Evolutionary conservation across 495 filamentous ascomycete genomes (phyloP).

Genomic region (Cudoniella acicularis): DNA sequence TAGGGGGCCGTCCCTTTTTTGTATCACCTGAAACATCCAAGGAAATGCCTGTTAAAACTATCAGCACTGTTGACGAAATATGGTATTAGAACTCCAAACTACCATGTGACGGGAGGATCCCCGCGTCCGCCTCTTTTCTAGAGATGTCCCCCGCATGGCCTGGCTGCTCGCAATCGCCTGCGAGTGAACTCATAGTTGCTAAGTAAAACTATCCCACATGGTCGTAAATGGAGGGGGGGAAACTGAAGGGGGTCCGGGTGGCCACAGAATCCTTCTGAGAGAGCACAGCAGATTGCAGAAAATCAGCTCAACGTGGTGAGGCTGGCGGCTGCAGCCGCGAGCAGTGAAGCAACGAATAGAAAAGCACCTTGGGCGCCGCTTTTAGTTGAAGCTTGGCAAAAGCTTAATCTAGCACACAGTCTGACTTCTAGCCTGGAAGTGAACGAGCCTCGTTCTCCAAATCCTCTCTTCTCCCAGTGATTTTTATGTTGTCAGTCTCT

Average conservation of each 20-base stretch:
- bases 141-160: slow-evolving; percentile 22
- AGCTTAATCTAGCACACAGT: neutral
- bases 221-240: slow-evolving; percentile 1
- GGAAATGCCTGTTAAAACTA: slow-evolving; percentile 26
- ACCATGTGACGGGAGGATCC: slow-evolving; percentile 36
- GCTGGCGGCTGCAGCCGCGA: neutral
- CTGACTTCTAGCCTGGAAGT: neutral
- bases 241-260: no score
- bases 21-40: slow-evolving; percentile 28
- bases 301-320: neutral
- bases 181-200: slow-evolving; percentile 9
- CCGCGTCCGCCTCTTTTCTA: slow-evolving; percentile 23
- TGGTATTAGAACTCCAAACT: neutral
- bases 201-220: slow-evolving; percentile 7
- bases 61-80: neutral
- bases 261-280: no score
- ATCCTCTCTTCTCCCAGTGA: neutral
- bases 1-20: slow-evolving; percentile 25
- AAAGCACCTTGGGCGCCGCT: neutral
- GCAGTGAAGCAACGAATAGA: neutral
- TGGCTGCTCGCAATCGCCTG: slow-evolving; percentile 3
- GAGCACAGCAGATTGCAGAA: no score
- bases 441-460: neutral
- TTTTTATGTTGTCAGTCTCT: neutral
- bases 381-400: neutral